Base-by-base conservation (phyloP, 192 early-diverging fungal species). In the Coemansia sp. region DNA sequence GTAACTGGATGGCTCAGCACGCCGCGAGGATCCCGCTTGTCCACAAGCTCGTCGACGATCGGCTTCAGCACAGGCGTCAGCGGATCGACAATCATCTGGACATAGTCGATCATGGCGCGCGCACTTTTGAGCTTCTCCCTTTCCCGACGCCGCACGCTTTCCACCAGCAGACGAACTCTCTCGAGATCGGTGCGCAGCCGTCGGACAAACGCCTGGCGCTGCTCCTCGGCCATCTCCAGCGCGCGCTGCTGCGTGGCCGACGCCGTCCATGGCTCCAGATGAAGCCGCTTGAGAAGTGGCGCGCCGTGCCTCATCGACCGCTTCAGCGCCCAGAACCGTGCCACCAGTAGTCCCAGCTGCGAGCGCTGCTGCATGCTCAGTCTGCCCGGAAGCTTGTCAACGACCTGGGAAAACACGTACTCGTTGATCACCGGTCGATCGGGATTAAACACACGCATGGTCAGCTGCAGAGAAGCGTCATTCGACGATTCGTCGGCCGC, bases 251-350 rank as follows among this genome's bases (percentile, higher is more conserved):
- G 84, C 18, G 90, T 86, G 1, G 87, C 89, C 36, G 92, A 93
- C 1, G 94, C 94, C 1, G 94, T 97, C 96, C 95, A 97, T 12
- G 95, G 95, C 87, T 98, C 97, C 72, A 99, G 79, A 73, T 98
- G 95, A 34, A 99, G 84, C 55, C 98, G 87, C 75, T 98, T 98
- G 39, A 99, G 80, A 5, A 99, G 85, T 1, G 98, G 95, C 2
- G 96, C 95, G 1, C 98, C 98, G 32, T 94, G 87, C 20, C 96
- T 76, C n/a, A 88, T 76, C 72, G 91, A 89, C 35, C 96, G 88
- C 75, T 99, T 99, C 9, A 98, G 85, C 2, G 95, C 89, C 98
- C 98, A 99, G 80, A 96, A 99, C 72, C 90, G 88, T 65, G 92
- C 92, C 36, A 96, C 87, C 14, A 51, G 67, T 4, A 48, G n/a